Base-by-base conservation (phyloP, 1,284 basidiomycete species). In the Irpex sp. region DNA sequence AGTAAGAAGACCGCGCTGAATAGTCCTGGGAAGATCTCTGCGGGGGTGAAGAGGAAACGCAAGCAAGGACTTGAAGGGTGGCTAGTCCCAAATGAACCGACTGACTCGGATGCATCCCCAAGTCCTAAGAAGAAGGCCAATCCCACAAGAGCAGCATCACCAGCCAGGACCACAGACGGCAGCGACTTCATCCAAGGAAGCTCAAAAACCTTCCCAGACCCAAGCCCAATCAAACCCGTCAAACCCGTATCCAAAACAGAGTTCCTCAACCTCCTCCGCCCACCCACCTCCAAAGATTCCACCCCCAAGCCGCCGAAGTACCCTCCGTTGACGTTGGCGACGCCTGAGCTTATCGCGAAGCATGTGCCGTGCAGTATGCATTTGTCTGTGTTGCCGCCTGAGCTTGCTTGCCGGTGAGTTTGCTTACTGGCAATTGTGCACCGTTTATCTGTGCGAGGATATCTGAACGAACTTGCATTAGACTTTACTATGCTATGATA, bases 301-400 rank as follows among this genome's bases (percentile, higher is more conserved):
- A 47, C 56, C 53, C 9, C 64, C 63, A 33, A 33, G 65, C 78
- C 66, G 68, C 77, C 69, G 70, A 75, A 73, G 5, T 72, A 64
- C 60, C 79, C 81, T 49, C 83, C 91, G 60, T 68, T 94, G 64
- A 80, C 78, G 58, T 77, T 90, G 43, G 71, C 80, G 60, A 82
- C 77, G 64, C 83, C 88, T 62, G 72, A 82, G 61, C 76, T 92
- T 77, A 79, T 94, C 57, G 77, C 86, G 67, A 70, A 89, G 71
- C 81, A 92, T 76, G 87, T 85, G 0, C 90, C 93, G 0, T 94
- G 93, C 69, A 93, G 92, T 0, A 74, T 90, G 46, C 87, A 93
- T 71, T 74, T 78, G 17, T 88, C 88, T 31, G 72, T 89, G 35
- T 79, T 93, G 4, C 89, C 91, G 5, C 81, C 84, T 3, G 86